Conservation (phyloP, 192 early-diverging fungal species). For the Entophlyctis luteolus region DNA sequence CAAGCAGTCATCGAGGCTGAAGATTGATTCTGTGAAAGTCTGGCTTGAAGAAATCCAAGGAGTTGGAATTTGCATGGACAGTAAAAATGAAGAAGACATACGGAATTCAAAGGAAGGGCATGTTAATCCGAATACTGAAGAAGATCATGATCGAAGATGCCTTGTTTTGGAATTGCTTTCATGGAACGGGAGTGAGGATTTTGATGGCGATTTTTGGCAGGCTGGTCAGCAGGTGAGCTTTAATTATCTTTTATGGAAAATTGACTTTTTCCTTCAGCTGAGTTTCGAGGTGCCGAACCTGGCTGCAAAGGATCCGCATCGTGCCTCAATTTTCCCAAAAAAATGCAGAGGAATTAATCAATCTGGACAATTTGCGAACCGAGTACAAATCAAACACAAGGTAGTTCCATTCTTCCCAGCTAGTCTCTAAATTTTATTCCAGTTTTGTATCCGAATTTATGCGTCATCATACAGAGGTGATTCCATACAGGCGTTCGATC, state of each 20-base stretch:
- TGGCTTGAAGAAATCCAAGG: slow-evolving; percentile 29
- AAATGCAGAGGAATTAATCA: slow-evolving; percentile 22
- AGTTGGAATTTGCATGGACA: slow-evolving; percentile 11
- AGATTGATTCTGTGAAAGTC: slow-evolving; percentile 16
- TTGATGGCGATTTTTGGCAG: slow-evolving; percentile 26
- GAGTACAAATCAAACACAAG: slow-evolving; percentile 28
- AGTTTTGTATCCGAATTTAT: background rate
- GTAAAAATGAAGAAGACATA: background rate
- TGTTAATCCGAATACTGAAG: slow-evolving; percentile 6
- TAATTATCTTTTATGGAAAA: background rate
- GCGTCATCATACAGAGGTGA: background rate
- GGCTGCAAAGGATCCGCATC: background rate
- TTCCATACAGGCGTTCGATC: slow-evolving; percentile 7
- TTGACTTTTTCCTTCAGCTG: background rate
- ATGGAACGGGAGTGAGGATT: slow-evolving; percentile 23
- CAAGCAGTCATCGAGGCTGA: background rate
- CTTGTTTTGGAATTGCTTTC: slow-evolving; percentile 2
- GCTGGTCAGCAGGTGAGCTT: slow-evolving; percentile 10
- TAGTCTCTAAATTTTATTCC: background rate
- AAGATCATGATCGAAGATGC: slow-evolving; percentile 16
- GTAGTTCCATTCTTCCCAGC: slow-evolving; percentile 9
- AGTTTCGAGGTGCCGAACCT: slow-evolving; percentile 21
- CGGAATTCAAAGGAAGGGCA: background rate
- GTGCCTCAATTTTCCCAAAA: slow-evolving; percentile 9
- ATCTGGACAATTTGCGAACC: slow-evolving; percentile 25